Evolutionary conservation across 805 yeast genomes (phyloP), one percentile per base, ranked within the genome.

Genomic region (Alloascoidea africana): DNA sequence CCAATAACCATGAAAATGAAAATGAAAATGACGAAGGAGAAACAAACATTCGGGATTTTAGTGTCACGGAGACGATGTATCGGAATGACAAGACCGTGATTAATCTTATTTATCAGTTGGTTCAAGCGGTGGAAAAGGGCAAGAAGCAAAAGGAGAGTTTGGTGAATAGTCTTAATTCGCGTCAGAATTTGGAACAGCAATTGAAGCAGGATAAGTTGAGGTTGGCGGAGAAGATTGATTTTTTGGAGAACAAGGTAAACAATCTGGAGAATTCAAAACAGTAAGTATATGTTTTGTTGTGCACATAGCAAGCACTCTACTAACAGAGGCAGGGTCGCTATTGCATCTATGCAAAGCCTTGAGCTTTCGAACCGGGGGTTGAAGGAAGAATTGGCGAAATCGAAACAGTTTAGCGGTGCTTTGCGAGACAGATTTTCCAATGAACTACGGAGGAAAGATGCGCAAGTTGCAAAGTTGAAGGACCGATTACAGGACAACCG

Each of bases 41-140:
- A 23, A 23, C 8, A 23, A n/a, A 23, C n/a, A 23, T 23, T 23
- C n/a, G 8, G n/a, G n/a, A 23, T 23, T n/a, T n/a, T n/a, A n/a
- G n/a, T n/a, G n/a, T n/a, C n/a, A 8, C 30, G 13, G 30, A 23
- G n/a, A 23, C n/a, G n/a, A 23, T n/a, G n/a, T 23, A 23, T 23
- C 8, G n/a, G n/a, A 34, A 34, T 18, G 36, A 34, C 18, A 34
- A 34, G n/a, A 14, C 5, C n/a, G n/a, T 18, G 5, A 34, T 34
- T 5, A 34, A 34, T 34, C n/a, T 34, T n/a, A 34, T 34, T 6
- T 34, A 34, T 34, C 32, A 14, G 5, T 18, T 34, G 18, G 16
- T 34, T 16, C 36, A 34, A 18, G 17, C 36, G 18, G 8, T 34
- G 13, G 36, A 34, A 18, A 34, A 17, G 18, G 18, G 17, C n/a